Evolutionary conservation across 768 basidiomycete species (phyloP).

Genomic region (Trametes punicea): DNA sequence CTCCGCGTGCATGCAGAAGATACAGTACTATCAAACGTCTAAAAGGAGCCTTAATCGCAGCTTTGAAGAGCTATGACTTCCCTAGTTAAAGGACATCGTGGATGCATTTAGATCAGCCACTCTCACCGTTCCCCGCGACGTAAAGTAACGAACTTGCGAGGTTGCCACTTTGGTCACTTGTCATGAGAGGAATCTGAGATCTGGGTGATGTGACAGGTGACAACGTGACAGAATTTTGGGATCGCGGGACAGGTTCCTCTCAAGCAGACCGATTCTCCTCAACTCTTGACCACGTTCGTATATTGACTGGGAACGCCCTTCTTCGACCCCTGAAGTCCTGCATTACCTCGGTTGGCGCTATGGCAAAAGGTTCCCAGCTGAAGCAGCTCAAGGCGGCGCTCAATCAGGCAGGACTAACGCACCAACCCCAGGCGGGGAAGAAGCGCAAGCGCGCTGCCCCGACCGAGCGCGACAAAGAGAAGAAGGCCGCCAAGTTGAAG

Average conservation of each 20-base stretch:
- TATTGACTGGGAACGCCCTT: background rate
- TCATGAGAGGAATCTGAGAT: background rate
- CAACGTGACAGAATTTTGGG: constrained; percentile 2
- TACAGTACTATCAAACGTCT: too few relatives aligned
- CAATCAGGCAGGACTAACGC: constrained; percentile 72
- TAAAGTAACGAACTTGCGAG: background rate
- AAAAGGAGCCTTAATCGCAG: too few relatives aligned
- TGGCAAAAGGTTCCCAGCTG: constrained; percentile 87
- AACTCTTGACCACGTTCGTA: background rate
- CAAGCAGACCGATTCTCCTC: too few relatives aligned
- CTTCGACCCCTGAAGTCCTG: background rate
- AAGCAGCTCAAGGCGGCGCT: constrained; percentile 87
- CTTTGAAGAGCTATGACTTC: too few relatives aligned
- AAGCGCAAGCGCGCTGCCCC: constrained; percentile 63
- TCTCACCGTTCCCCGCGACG: too few relatives aligned
- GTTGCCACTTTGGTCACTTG: background rate
- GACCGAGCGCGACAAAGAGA: constrained; percentile 78
- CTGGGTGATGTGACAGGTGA: background rate
- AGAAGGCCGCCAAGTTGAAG: constrained; percentile 72
- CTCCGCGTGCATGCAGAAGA: too few relatives aligned
- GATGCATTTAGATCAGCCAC: too few relatives aligned
- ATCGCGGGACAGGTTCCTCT: background rate
- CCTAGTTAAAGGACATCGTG: too few relatives aligned
- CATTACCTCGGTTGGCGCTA: constrained; percentile 24
- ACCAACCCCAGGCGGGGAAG: constrained; percentile 52